A percentile compares a stretch with the other conserved stretches of the same genome.
Evolutionary conservation across 2,329 filamentous ascomycete genomes (phyloP).

Genomic region (Fusarium tricinctum): DNA sequence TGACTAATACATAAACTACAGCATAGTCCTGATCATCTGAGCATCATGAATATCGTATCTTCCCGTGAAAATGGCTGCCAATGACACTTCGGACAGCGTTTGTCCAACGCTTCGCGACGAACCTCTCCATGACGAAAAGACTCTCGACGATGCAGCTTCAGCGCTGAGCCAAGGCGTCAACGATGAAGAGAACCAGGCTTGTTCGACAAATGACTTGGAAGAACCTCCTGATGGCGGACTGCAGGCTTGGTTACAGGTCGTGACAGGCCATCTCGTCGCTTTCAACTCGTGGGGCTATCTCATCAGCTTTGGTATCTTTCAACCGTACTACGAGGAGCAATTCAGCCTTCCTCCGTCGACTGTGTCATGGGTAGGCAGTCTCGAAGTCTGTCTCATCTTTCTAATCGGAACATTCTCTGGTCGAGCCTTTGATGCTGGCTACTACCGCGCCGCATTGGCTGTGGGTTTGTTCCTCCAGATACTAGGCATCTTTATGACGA

Average conservation of each 20-base stretch:
- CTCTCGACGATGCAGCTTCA: slow-evolving; percentile 24
- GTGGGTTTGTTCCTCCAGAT: slow-evolving; percentile 60
- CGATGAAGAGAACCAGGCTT: slow-evolving; percentile 2
- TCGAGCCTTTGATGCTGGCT: slow-evolving; percentile 59
- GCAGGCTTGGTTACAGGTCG: slow-evolving; percentile 57
- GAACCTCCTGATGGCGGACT: slow-evolving; percentile 56
- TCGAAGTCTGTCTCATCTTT: slow-evolving; percentile 61
- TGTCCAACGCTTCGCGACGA: slow-evolving; percentile 20
- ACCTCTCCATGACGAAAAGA: slow-evolving; percentile 17
- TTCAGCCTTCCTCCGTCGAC: slow-evolving; percentile 54
- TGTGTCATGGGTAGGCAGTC: slow-evolving; percentile 65
- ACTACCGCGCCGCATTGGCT: slow-evolving; percentile 53
- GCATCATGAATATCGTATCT: background rate
- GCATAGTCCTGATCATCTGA: background rate
- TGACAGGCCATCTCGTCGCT: slow-evolving; percentile 56
- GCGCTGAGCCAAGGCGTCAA: slow-evolving; percentile 1
- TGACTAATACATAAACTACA: slow-evolving; percentile 23
- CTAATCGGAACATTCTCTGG: slow-evolving; percentile 59
- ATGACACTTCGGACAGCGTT: slow-evolving; percentile 19
- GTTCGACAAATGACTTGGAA: background rate
- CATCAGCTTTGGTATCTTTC: slow-evolving; percentile 58
- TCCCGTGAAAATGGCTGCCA: background rate
- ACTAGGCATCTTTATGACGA: slow-evolving; percentile 62
- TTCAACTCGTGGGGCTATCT: slow-evolving; percentile 58
- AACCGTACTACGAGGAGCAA: slow-evolving; percentile 55